Conservation (phyloP, 208 protist genomes). For the Trypanosoma theileri region DNA sequence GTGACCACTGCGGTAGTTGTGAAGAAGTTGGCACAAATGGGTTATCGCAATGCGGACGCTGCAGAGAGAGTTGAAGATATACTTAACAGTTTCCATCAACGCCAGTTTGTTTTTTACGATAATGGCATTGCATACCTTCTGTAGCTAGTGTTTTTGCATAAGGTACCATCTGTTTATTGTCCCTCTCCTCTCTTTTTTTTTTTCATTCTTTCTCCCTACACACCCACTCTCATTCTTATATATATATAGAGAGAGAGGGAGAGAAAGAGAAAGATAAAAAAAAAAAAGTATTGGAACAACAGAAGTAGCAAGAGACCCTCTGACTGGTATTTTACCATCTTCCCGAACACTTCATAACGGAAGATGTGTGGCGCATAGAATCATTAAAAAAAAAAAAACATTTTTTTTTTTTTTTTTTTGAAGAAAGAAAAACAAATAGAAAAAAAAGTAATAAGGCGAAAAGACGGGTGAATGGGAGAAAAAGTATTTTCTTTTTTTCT, state of each 20-base stretch:
- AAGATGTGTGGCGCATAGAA: too few relatives aligned
- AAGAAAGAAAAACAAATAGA: conserved; percentile 19
- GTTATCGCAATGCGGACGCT: conserved; percentile 46
- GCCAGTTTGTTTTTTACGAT: conserved; percentile 81
- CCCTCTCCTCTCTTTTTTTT: not conserved
- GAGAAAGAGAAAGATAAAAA: not conserved
- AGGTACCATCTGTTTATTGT: not conserved
- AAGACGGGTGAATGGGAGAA: not conserved
- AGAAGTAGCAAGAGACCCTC: too few relatives aligned
- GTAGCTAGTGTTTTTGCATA: conserved; percentile 24
- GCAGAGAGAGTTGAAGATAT: conserved; percentile 47
- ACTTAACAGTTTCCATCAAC: conserved; percentile 67
- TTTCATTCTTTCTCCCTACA: not conserved
- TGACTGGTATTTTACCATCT: too few relatives aligned
- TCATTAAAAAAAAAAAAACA: too few relatives aligned
- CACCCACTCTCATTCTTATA: not conserved
- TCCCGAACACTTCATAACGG: too few relatives aligned
- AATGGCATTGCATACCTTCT: conserved; percentile 82
- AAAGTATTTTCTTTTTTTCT: not conserved
- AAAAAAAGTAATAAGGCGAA: not conserved
- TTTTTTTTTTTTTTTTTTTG: too few relatives aligned
- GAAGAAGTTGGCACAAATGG: conserved; percentile 73
- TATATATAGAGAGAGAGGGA: not conserved
- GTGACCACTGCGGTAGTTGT: conserved; percentile 77
- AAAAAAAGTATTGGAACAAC: too few relatives aligned